Percentiles rank a stretch among this genome's conserved stretches.
phyloP scores from a whole-genome alignment of 148 eudicot species.

The Fallopia convolvulus region DNA sequence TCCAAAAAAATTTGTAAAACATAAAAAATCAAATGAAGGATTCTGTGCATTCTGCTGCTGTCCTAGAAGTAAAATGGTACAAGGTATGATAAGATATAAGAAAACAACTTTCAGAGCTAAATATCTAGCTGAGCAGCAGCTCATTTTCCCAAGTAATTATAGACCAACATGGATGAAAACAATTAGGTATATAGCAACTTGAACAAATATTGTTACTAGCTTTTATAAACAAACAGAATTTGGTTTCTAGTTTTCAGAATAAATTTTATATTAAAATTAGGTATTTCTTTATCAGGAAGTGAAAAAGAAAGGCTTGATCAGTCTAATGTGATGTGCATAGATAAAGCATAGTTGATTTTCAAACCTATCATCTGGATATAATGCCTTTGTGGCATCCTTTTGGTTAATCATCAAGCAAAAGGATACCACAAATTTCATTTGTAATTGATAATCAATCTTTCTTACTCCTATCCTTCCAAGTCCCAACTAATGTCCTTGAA shows the following conservation, averaged over 20 bases:
- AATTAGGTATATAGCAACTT: background rate
- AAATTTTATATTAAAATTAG: background rate
- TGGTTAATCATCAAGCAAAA: too few species aligned
- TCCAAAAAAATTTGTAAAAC: background rate
- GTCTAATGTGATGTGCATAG: background rate
- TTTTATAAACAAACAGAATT: too few species aligned
- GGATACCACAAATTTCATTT: too few species aligned
- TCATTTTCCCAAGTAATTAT: background rate
- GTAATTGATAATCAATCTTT: background rate
- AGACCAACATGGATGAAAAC: background rate
- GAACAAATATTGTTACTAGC: background rate
- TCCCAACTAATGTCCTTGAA: background rate
- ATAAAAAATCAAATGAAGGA: background rate
- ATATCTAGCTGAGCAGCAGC: background rate
- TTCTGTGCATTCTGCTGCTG: background rate
- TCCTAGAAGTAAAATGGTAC: background rate
- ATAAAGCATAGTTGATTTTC: background rate
- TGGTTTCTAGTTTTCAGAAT: background rate
- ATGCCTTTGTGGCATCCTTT: too few species aligned
- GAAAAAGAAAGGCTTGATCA: background rate
- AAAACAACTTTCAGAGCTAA: background rate
- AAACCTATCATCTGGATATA: background rate
- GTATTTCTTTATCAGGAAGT: background rate
- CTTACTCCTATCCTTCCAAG: background rate
- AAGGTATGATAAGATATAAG: background rate